Conservation (phyloP, 495 filamentous ascomycete genomes). For the Daldinia concentrica region DNA sequence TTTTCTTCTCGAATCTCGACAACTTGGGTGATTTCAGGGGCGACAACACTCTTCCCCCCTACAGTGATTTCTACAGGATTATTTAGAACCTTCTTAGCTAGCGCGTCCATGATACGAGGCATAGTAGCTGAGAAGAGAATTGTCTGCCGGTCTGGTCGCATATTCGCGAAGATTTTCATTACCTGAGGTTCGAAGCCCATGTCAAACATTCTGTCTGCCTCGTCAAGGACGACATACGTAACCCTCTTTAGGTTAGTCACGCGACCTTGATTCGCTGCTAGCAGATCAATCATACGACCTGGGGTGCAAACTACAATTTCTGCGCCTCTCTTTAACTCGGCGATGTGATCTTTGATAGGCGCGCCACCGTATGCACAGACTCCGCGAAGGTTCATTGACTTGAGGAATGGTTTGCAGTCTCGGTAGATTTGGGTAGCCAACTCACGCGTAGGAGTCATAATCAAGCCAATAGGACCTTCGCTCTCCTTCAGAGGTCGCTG, state of each 20-base stretch:
- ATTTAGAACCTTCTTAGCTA: slow-evolving; percentile 87
- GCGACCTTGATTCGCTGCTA: slow-evolving; percentile 89
- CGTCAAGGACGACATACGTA: slow-evolving; percentile 93
- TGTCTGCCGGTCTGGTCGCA: slow-evolving; percentile 90
- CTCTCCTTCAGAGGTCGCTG: slow-evolving; percentile 82
- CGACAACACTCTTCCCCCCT: slow-evolving; percentile 89
- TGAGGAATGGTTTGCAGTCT: slow-evolving; percentile 93
- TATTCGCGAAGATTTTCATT: slow-evolving; percentile 92
- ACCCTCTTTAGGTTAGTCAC: slow-evolving; percentile 90
- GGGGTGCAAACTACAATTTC: slow-evolving; percentile 96
- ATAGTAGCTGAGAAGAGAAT: slow-evolving; percentile 97
- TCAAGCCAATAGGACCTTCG: slow-evolving; percentile 87
- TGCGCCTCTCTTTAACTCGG: slow-evolving; percentile 91
- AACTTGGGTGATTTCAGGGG: slow-evolving; percentile 92
- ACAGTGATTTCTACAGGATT: slow-evolving; percentile 92
- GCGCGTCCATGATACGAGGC: slow-evolving; percentile 89
- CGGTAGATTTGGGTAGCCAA: slow-evolving; percentile 93
- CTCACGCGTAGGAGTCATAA: slow-evolving; percentile 96
- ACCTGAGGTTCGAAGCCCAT: slow-evolving; percentile 99
- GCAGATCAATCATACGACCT: slow-evolving; percentile 95
- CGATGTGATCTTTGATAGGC: slow-evolving; percentile 98
- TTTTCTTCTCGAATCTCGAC: slow-evolving; percentile 88
- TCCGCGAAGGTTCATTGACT: slow-evolving; percentile 85
- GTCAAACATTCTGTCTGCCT: slow-evolving; percentile 99
- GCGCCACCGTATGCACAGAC: slow-evolving; percentile 97